Percentiles rank a stretch among this genome's conserved stretches.
These are phyloP conservation scores for Aspergillus pseudoglaucus DNA, from an alignment of 2,329 filamentous ascomycete genomes.

Conservation along the genomic window DNA sequence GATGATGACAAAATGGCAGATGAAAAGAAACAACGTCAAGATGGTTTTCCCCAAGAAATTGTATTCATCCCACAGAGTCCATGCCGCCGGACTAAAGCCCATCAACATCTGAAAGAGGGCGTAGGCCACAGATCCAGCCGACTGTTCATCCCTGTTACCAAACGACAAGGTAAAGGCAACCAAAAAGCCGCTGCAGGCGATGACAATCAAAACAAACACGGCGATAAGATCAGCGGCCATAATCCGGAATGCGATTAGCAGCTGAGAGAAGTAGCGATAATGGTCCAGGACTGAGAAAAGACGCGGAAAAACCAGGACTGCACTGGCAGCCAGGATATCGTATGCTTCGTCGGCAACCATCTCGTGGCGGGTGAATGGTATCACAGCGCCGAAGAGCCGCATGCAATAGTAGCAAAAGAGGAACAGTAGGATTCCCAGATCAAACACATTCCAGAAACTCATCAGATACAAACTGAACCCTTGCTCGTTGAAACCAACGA, in stretches of 20 bases:
- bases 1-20: slow-evolving; percentile 90
- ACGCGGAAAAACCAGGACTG: slow-evolving; percentile 80
- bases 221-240: slow-evolving; percentile 89
- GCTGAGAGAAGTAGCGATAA: slow-evolving; percentile 91
- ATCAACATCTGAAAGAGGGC: slow-evolving; percentile 89
- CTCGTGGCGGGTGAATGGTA: slow-evolving; percentile 63
- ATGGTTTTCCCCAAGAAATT: slow-evolving; percentile 71
- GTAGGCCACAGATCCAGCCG: slow-evolving; percentile 72
- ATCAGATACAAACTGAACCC: slow-evolving; percentile 95
- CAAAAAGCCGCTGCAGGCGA: slow-evolving; percentile 89
- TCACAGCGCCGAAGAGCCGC: slow-evolving; percentile 77
- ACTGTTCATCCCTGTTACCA: slow-evolving; percentile 53
- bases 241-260: slow-evolving; percentile 86
- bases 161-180: slow-evolving; percentile 86
- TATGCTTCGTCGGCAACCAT: slow-evolving; percentile 79
- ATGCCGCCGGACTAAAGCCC: slow-evolving; percentile 92
- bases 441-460: slow-evolving; percentile 97
- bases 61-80: slow-evolving; percentile 80
- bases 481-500: slow-evolving; percentile 94
- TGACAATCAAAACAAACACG: slow-evolving; percentile 74
- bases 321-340: slow-evolving; percentile 87
- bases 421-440: slow-evolving; percentile 78
- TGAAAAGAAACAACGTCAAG: slow-evolving; percentile 77
- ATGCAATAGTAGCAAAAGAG: slow-evolving; percentile 86
- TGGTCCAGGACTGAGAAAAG: slow-evolving; percentile 91